Conservation (phyloP, 495 filamentous ascomycete genomes). For the Podospora sp. region DNA sequence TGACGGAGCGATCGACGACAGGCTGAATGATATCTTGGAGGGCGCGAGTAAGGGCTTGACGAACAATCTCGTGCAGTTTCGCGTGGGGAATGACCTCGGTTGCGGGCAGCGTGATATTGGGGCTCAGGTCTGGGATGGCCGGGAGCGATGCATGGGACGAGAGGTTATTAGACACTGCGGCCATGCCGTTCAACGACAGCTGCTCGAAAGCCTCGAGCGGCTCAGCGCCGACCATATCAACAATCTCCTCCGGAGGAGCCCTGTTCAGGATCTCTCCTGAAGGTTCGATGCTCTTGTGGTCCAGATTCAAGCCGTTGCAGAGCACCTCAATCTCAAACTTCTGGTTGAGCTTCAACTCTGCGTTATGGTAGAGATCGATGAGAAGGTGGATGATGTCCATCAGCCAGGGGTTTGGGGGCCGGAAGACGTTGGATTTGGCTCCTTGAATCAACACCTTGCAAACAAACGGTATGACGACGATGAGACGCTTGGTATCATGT, state of each 20-base stretch:
- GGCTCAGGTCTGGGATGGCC: conserved; percentile 76
- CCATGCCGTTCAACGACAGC: conserved; percentile 70
- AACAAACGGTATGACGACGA: conserved; percentile 92
- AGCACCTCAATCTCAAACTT: conserved; percentile 99
- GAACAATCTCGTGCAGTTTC: conserved; percentile 78
- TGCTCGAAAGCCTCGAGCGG: conserved; percentile 75
- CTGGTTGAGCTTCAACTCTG: conserved; percentile 90
- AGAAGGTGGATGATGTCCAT: conserved; percentile 90
- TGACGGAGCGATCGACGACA: conserved; percentile 95
- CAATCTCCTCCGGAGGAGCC: conserved; percentile 64
- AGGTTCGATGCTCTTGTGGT: conserved; percentile 84
- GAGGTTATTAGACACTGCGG: conserved; percentile 69
- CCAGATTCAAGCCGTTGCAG: conserved; percentile 85
- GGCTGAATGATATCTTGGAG: conserved; percentile 94
- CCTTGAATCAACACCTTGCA: conserved; percentile 91
- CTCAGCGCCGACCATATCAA: conserved; percentile 48
- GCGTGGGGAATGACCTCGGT: conserved; percentile 71
- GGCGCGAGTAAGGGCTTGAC: conserved; percentile 79
- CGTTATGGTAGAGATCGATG: conserved; percentile 87
- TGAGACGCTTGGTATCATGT: conserved; percentile 82
- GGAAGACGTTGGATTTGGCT: conserved; percentile 83
- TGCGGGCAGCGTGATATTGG: conserved; percentile 71
- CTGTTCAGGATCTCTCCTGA: conserved; percentile 78
- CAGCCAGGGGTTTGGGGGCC: conserved; percentile 92
- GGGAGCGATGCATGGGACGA: conserved; percentile 73